Evolutionary conservation across 371 early-diverging fungal genomes (phyloP).

Genomic region (Phascolomyces articulosus): DNA sequence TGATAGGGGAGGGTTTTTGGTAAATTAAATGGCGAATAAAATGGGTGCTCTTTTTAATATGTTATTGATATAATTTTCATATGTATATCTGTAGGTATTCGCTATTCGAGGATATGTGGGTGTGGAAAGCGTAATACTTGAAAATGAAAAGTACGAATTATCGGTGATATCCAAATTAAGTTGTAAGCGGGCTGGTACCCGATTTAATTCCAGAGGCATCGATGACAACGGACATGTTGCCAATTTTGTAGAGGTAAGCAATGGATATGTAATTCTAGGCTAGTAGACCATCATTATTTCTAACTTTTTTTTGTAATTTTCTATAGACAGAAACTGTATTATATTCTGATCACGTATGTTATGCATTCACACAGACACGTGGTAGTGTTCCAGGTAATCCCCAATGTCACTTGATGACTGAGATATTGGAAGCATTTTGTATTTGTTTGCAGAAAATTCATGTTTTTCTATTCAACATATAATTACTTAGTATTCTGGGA

Average conservation of each 20-base stretch:
- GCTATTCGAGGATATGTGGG: conserved; percentile 75
- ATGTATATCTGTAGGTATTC: conserved; percentile 39
- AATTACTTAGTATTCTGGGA: conserved; percentile 88
- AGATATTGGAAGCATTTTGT: neutral
- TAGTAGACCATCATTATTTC: neutral
- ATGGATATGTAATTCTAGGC: neutral
- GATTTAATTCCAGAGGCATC: conserved; percentile 96
- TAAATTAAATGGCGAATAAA: conserved; percentile 25
- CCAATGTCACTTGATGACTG: too few relatives aligned
- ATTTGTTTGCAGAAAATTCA: too few relatives aligned
- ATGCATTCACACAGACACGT: conserved; percentile 82
- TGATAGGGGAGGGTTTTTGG: conserved; percentile 74
- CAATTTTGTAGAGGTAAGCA: conserved; percentile 93
- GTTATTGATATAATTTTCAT: too few relatives aligned
- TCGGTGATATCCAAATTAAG: conserved; percentile 91
- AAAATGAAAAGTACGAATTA: conserved; percentile 54
- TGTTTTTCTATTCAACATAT: neutral
- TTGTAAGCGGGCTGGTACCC: conserved; percentile 93
- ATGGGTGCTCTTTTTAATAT: too few relatives aligned
- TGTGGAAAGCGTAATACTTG: conserved; percentile 42
- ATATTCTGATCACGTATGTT: conserved; percentile 55
- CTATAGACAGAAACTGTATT: conserved; percentile 77
- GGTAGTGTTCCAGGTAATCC: conserved; percentile 88
- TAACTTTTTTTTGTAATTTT: neutral
- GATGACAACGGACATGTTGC: conserved; percentile 97